phyloP scores from a whole-genome alignment of 2,329 filamentous ascomycete species.

The Alternaria consortialis region DNA sequence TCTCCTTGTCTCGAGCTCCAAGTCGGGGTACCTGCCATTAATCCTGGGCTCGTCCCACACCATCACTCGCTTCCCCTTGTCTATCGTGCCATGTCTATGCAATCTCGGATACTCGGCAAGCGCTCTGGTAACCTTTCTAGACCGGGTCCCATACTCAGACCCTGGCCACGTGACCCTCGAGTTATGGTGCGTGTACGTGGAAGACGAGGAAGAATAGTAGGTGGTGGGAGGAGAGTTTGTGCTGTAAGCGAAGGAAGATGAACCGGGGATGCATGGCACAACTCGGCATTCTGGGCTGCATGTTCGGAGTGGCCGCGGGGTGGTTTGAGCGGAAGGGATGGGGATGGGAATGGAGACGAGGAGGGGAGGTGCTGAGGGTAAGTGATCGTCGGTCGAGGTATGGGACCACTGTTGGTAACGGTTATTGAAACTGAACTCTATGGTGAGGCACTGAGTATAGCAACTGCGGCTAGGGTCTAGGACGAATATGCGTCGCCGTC shows the following conservation, averaged over 20 bases:
- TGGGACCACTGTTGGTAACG: not conserved
- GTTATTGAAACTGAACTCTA: slow-evolving; percentile 1
- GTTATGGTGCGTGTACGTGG: not conserved
- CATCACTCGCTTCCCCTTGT: not conserved
- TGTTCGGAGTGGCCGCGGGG: not conserved
- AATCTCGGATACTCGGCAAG: not conserved
- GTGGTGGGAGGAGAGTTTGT: not conserved
- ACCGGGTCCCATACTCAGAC: not conserved
- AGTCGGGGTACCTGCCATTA: not conserved
- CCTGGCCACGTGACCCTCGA: not conserved
- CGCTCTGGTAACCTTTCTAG: not conserved
- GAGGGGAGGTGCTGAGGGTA: not conserved
- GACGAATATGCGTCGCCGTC: not conserved
- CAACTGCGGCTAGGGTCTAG: not conserved
- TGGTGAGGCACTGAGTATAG: not conserved
- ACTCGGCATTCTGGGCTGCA: not conserved
- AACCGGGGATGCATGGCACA: not conserved
- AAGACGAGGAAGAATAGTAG: not conserved
- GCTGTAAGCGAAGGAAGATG: not conserved
- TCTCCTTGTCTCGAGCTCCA: not conserved
- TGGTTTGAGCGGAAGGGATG: not conserved
- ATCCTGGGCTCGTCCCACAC: not conserved
- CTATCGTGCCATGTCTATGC: not conserved
- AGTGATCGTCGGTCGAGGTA: not conserved
- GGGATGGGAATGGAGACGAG: not conserved